Percentiles rank a stretch among this genome's conserved stretches.
Evolutionary conservation across 768 basidiomycete species (phyloP).

Genomic region (Pleurotus platypus): DNA sequence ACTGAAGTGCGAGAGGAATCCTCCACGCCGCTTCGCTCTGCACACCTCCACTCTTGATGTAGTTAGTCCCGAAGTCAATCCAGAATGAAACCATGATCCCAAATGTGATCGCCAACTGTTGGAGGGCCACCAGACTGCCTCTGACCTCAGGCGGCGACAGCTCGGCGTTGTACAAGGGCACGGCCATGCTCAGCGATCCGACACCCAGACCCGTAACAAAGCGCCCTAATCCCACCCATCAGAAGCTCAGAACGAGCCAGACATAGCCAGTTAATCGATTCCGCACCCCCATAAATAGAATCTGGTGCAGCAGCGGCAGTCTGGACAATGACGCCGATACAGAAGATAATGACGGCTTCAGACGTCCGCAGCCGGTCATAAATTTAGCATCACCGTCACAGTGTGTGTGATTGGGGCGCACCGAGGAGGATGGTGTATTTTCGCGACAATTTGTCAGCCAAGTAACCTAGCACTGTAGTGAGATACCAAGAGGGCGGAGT

Average conservation of each 20-base stretch:
- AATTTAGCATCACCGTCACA: too few relatives aligned
- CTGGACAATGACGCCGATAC: conserved; percentile 73
- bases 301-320: conserved; percentile 51
- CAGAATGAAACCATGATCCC: conserved; percentile 68
- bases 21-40: conserved; percentile 76
- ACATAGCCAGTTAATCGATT: neutral
- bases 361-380: too few relatives aligned
- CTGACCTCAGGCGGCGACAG: conserved; percentile 80
- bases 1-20: conserved; percentile 69
- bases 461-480: conserved; percentile 32
- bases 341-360: conserved; percentile 56
- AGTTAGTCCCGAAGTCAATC: conserved; percentile 62
- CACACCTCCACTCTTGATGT: conserved; percentile 53
- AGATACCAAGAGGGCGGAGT: neutral
- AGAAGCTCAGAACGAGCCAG: too few relatives aligned
- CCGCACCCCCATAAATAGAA: conserved; percentile 61
- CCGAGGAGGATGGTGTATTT: conserved; percentile 69
- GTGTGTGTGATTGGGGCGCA: conserved; percentile 18
- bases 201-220: conserved; percentile 81
- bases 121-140: conserved; percentile 76
- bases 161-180: conserved; percentile 73
- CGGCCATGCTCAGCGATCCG: conserved; percentile 79
- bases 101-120: conserved; percentile 80
- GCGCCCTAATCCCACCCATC: conserved; percentile 34
- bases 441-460: conserved; percentile 70